Base-by-base conservation (phyloP, 257 asterid genomes). In the Rehmannia glutinosa region DNA sequence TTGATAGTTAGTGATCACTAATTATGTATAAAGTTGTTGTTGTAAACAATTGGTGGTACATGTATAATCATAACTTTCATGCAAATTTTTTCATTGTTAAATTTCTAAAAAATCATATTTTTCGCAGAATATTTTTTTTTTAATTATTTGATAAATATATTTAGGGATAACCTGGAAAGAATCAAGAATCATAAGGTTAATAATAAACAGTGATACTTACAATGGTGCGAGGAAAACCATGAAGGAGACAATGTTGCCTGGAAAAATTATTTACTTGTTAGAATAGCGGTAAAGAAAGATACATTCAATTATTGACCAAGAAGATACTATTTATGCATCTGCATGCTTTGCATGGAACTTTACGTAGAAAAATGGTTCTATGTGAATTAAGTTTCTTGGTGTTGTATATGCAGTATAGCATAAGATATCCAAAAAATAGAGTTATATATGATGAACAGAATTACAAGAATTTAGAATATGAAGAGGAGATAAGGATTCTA, bases 201-300 rank as follows among this genome's bases (percentile, higher is more conserved):
- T 30, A 27, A 4, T 13, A 8, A n/a, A 15, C 42, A 4, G 21
- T 28, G 36, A 28, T 59, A 11, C 84, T 81, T 45, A 84, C 93
- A 83, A n/a, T 45, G 97, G 96, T 39, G 97, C 77, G 20, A 90
- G 89, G 69, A 82, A 88, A 30, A 90, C 97, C 82, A 80, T 51
- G 79, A 83, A 83, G 0, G 93, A 86, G 47, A 86, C 75, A 3
- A 81, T 42, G 32, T 81, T 83, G 47, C 93, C 93, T 86, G 80
- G 81, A 47, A 74, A 24, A 50, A 27, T 28, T 28, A 28, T 28
- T 2, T 28, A 38, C 3, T 7, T 38, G 95, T 78, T 23, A 87
- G 87, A 62, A 81, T 84, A 33, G 87, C 95, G 72, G 82, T 68
- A 71, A 87, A 83, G 8, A 5, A 28, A 28, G 33, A 28, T 2